These are phyloP conservation scores for Rutstroemia sp. DNA, from an alignment of 2,329 filamentous ascomycete species.

Conservation along the genomic window DNA sequence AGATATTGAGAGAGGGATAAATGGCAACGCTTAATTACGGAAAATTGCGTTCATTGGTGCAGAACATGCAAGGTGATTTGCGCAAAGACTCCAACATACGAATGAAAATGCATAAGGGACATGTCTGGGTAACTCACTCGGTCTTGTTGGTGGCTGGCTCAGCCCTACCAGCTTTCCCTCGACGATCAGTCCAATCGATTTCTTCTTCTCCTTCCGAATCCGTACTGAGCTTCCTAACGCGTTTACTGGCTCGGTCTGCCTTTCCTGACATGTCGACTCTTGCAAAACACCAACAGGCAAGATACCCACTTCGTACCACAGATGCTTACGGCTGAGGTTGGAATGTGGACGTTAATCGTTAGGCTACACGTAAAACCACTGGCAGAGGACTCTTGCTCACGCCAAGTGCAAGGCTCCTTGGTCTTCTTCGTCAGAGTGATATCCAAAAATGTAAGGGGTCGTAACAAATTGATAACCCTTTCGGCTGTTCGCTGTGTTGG, in stretches of 20 bases:
- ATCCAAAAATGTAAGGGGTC: neutral
- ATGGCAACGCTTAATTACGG: constrained; percentile 6
- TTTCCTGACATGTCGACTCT: constrained; percentile 19
- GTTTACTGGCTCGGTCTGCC: constrained; percentile 23
- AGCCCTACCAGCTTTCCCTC: constrained; percentile 15
- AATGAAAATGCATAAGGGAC: neutral
- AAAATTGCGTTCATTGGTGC: neutral
- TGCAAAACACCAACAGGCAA: neutral
- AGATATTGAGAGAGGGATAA: neutral
- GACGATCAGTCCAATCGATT: constrained; percentile 18
- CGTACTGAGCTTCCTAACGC: constrained; percentile 23
- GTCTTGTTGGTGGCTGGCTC: constrained; percentile 16
- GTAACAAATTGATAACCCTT: neutral
- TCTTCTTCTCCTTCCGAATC: constrained; percentile 24
- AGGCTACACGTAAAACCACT: neutral
- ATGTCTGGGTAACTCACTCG: constrained; percentile 16
- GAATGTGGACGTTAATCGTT: neutral
- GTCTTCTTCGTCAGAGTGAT: neutral
- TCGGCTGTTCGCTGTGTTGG: neutral
- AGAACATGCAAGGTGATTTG: constrained; percentile 2
- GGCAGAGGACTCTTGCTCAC: neutral
- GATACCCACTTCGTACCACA: constrained; percentile 1
- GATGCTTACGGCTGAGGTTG: neutral
- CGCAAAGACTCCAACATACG: too few relatives aligned
- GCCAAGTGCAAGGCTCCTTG: neutral